phyloP scores from a whole-genome alignment of 495 filamentous ascomycete species.

The Sphaerosporella brunnea region DNA sequence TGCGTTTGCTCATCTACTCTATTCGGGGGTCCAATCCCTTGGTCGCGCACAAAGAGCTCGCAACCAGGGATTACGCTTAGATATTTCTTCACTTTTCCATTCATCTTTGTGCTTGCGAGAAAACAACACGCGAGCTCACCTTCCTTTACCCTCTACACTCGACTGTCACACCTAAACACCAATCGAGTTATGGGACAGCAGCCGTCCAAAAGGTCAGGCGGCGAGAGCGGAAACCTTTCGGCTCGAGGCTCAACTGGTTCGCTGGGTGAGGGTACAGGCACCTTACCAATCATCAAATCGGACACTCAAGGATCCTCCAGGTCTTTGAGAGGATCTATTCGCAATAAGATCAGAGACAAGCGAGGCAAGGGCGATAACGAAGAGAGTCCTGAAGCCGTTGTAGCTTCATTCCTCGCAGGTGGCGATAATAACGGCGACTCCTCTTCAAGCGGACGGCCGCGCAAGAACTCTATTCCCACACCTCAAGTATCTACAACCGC shows the following conservation, averaged over 20 bases:
- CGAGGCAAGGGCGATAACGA: conserved; percentile 37
- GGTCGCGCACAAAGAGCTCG: too few species aligned
- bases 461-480: conserved; percentile 25
- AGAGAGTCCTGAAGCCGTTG: conserved; percentile 38
- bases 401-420: conserved; percentile 1
- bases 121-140: too few species aligned
- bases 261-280: conserved; percentile 23
- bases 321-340: conserved; percentile 56
- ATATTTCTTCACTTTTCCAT: too few species aligned
- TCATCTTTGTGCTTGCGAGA: too few species aligned
- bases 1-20: conserved; percentile 10
- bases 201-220: conserved; percentile 50
- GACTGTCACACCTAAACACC: conserved; percentile 10
- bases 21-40: conserved; percentile 11
- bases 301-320: conserved; percentile 90
- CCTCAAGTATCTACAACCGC: conserved; percentile 21
- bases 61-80: neutral
- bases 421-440: conserved; percentile 2
- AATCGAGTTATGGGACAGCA: conserved; percentile 99
- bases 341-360: conserved; percentile 52
- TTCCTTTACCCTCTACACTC: conserved; percentile 15
- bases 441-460: conserved; percentile 18
- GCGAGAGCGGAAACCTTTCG: conserved; percentile 26
- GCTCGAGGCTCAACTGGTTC: conserved; percentile 23
- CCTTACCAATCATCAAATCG: conserved; percentile 74